A percentile compares a stretch with the other conserved stretches of the same genome.
Conservation (phyloP, 371 early-diverging fungal species). For the Mucor plumbeus region DNA sequence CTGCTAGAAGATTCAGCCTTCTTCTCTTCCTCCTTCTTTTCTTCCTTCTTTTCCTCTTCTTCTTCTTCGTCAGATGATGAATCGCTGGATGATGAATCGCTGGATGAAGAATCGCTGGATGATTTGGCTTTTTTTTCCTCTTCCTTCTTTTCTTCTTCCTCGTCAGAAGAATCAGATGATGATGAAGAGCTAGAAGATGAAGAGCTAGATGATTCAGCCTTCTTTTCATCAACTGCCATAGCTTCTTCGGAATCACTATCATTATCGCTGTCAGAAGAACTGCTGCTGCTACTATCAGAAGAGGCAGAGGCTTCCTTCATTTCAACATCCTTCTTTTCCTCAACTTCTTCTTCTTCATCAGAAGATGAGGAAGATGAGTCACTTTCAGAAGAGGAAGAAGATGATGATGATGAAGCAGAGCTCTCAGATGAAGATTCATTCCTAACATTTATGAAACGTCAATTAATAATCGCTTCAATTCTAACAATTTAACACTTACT, state of each 20-base stretch:
- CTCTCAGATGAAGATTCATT: background rate
- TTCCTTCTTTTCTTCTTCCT: background rate
- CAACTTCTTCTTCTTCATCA: constrained; percentile 31
- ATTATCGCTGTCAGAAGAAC: constrained; percentile 16
- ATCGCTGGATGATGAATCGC: constrained; percentile 5
- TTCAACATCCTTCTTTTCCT: constrained; percentile 20
- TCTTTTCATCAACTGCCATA: constrained; percentile 29
- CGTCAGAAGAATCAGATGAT: constrained; percentile 4
- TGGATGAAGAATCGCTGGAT: background rate
- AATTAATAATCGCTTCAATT: background rate
- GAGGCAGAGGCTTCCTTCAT: constrained; percentile 31
- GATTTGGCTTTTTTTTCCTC: background rate
- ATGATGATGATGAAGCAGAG: constrained; percentile 9
- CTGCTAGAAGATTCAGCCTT: constrained; percentile 17
- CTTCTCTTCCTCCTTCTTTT: constrained; percentile 22
- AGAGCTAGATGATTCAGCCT: constrained; percentile 9
- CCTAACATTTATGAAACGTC: background rate
- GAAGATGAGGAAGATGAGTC: constrained; percentile 11
- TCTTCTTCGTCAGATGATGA: constrained; percentile 25
- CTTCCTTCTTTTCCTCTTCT: constrained; percentile 13
- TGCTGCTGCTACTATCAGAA: constrained; percentile 15
- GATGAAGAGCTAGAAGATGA: constrained; percentile 2
- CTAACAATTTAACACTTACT: background rate
- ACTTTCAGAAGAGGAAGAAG: constrained; percentile 16
- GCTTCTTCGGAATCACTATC: constrained; percentile 29